A percentile compares a stretch with the other conserved stretches of the same genome.
phyloP scores from a whole-genome alignment of 352 stramenopile species.

The Phytophthora quininea region DNA sequence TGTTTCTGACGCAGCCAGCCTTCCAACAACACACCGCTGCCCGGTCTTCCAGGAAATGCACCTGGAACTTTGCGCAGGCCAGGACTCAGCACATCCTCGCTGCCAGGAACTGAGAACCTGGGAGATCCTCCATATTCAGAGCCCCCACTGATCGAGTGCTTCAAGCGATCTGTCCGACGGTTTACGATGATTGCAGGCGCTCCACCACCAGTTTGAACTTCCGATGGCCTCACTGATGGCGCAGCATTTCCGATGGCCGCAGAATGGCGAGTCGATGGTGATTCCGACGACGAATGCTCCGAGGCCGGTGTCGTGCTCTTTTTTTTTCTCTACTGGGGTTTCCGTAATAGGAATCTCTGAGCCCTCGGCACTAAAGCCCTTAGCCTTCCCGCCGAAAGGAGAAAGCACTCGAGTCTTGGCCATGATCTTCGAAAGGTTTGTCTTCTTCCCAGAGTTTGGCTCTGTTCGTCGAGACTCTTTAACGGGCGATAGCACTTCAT shows the following conservation, averaged over 20 bases:
- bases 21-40: slow-evolving; percentile 79
- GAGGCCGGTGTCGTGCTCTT: slow-evolving; percentile 20
- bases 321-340: slow-evolving; percentile 7
- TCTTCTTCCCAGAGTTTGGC: slow-evolving; percentile 42
- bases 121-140: slow-evolving; percentile 47
- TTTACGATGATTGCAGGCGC: slow-evolving; percentile 41
- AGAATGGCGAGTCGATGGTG: background rate
- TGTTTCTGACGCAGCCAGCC: slow-evolving; percentile 86
- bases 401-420: slow-evolving; percentile 68
- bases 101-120: slow-evolving; percentile 23
- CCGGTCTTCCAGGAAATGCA: slow-evolving; percentile 50
- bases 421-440: slow-evolving; percentile 70
- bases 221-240: slow-evolving; percentile 5
- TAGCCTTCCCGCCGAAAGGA: slow-evolving; percentile 53
- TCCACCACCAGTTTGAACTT: slow-evolving; percentile 27
- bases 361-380: slow-evolving; percentile 19
- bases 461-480: slow-evolving; percentile 21
- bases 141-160: slow-evolving; percentile 43
- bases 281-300: slow-evolving; percentile 18
- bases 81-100: slow-evolving; percentile 48
- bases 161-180: slow-evolving; percentile 52
- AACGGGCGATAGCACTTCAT: slow-evolving; percentile 5
- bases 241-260: slow-evolving; percentile 2
- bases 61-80: slow-evolving; percentile 60
- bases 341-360: slow-evolving; percentile 4